Evolutionary conservation across 2,329 filamentous ascomycete genomes (phyloP).

Genomic region (Pseudogymnoascus sp.): DNA sequence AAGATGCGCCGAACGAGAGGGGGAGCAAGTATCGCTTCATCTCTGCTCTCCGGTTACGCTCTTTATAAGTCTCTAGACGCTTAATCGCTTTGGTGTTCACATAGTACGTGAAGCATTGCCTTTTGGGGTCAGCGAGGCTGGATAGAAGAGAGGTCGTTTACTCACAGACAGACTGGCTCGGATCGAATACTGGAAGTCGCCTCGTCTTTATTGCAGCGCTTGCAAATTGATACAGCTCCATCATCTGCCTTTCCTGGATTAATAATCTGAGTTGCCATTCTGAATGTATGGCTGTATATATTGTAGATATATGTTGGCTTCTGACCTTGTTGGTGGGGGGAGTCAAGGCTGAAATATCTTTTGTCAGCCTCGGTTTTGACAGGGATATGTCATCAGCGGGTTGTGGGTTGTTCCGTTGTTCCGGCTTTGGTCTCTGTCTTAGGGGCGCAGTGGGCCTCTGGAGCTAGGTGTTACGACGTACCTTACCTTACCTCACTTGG

Average conservation of each 20-base stretch:
- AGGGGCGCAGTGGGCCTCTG: conserved; percentile 6
- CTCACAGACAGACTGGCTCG: conserved; percentile 26
- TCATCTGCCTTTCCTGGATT: background rate
- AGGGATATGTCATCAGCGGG: background rate
- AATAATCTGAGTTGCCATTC: background rate
- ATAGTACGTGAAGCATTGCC: conserved; percentile 70
- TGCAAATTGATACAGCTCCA: conserved; percentile 16
- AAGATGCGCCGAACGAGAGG: conserved; percentile 76
- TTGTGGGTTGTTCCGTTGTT: conserved; percentile 2
- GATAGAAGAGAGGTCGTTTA: conserved; percentile 4
- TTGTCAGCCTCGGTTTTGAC: conserved; percentile 5
- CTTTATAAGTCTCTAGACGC: conserved; percentile 59
- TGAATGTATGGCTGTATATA: background rate
- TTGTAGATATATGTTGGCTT: background rate
- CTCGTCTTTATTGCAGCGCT: conserved; percentile 22
- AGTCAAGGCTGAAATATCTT: conserved; percentile 3
- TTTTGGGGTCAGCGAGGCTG: conserved; percentile 27
- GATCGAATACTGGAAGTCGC: conserved; percentile 26
- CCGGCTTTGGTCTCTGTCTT: background rate
- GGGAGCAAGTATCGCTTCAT: conserved; percentile 57
- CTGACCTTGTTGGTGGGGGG: background rate
- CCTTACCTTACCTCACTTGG: conserved; percentile 2
- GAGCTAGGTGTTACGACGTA: conserved; percentile 6
- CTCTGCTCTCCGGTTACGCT: conserved; percentile 33
- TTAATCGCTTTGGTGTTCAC: conserved; percentile 72